Percentiles rank a stretch among this genome's conserved stretches.
phyloP scores from a whole-genome alignment of 805 yeast genomes.

The Teunomyces gatunensis region DNA sequence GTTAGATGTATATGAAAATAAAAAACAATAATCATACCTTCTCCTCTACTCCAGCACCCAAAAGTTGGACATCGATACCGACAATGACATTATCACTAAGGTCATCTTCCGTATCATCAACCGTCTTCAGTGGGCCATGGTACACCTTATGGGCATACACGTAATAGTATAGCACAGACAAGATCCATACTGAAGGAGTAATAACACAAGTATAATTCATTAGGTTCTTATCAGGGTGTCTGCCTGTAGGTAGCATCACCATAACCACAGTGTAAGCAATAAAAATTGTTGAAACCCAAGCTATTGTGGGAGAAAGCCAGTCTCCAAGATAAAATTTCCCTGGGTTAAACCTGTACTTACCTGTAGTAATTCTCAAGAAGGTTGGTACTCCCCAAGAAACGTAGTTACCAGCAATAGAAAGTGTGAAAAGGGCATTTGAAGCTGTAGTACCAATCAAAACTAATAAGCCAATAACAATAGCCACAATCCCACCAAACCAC shows the following conservation, averaged over 20 bases:
- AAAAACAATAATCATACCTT: neutral
- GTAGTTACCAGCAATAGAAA: conserved; percentile 60
- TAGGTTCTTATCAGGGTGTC: conserved; percentile 37
- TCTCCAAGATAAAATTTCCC: conserved; percentile 68
- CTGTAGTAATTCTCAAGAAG: conserved; percentile 47
- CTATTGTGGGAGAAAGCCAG: neutral
- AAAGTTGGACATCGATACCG: neutral
- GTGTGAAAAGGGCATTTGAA: conserved; percentile 60
- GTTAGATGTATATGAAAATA: neutral
- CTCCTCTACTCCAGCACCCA: neutral
- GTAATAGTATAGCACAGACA: conserved; percentile 51
- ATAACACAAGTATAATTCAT: conserved; percentile 75
- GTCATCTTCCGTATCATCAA: neutral
- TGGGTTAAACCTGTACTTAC: conserved; percentile 46
- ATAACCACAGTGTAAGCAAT: conserved; percentile 52
- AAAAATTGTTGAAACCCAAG: conserved; percentile 40
- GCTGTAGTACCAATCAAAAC: conserved; percentile 57
- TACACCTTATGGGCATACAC: conserved; percentile 52
- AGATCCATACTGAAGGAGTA: conserved; percentile 59
- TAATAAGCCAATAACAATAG: conserved; percentile 53
- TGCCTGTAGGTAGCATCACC: conserved; percentile 58
- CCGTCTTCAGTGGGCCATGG: conserved; percentile 46
- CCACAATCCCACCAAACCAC: conserved; percentile 47
- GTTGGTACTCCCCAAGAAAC: conserved; percentile 65
- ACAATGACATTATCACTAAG: neutral